Base-by-base conservation (phyloP, 202 grass and related monocot genomes). In the Panicum virgatum region DNA sequence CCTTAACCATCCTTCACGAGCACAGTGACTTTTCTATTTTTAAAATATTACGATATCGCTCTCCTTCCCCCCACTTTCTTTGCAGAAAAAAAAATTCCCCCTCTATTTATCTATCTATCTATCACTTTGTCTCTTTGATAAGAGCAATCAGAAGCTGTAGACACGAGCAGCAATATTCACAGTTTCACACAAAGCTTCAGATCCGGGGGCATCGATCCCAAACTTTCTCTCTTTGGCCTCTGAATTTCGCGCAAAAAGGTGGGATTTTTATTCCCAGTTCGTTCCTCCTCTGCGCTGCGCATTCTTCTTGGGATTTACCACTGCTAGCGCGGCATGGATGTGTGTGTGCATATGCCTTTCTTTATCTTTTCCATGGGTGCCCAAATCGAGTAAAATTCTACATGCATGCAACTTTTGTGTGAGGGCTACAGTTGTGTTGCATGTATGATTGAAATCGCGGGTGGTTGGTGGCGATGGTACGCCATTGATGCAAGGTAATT, bases 151-250 rank as follows among this genome's bases (percentile, higher is more conserved):
- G 69, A 37, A 58, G 73, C 26, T 50, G 70, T 29, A 50, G n/a
- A 27, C 29, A 67, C 15, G 52, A 69, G 48, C 45, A 48, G 60
- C 7, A 23, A 45, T 67, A 59, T 62, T 62, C 71, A n/a, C n/a
- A n/a, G n/a, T n/a, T n/a, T n/a, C n/a, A 56, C 37, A 43, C 46
- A 34, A 43, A 58, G 84, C 84, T 91, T 81, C 84, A 91, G 86
- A 93, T 91, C 91, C 79, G 76, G 67, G 68, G 43, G 83, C 90
- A 98, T 90, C 92, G 37, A 93, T 95, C 90, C 88, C 92, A 81
- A 85, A 78, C 81, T 85, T 68, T 59, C 71, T 88, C 86, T 65
- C 78, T 87, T 63, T 53, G 75, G 52, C 19, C 66, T 83, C 79
- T 69, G 83, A 90, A 80, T 86, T 86, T 69, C 68, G 75, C 59